Evolutionary conservation across 192 early-diverging fungal species (phyloP).

Genomic region (Umbelopsis isabellina): DNA sequence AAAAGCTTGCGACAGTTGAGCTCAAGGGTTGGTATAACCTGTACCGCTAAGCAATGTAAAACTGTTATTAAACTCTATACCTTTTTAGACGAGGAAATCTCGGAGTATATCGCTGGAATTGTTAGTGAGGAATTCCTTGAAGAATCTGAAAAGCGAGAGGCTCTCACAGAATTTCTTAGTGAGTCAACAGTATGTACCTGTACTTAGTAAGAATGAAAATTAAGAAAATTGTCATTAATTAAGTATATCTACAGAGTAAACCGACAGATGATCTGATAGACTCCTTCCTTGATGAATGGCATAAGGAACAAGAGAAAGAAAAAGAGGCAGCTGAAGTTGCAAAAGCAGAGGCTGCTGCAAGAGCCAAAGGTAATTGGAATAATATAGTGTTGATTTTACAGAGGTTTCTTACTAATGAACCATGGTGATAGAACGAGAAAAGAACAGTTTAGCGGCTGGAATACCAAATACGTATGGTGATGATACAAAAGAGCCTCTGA

Average conservation of each 20-base stretch:
- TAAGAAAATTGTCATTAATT: background rate
- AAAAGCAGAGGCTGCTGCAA: conserved; percentile 32
- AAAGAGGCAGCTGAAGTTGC: conserved; percentile 36
- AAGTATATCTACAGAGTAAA: conserved; percentile 35
- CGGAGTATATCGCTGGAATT: conserved; percentile 71
- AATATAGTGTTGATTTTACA: background rate
- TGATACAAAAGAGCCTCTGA: background rate
- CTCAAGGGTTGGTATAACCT: conserved; percentile 26
- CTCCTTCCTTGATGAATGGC: conserved; percentile 48
- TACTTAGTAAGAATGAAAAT: background rate
- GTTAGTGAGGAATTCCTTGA: conserved; percentile 64
- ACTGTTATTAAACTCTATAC: background rate
- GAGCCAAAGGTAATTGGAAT: conserved; percentile 19
- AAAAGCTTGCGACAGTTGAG: conserved; percentile 26
- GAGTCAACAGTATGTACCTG: conserved; percentile 53
- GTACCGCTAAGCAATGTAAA: background rate
- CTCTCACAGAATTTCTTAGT: conserved; percentile 67
- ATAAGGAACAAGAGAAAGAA: conserved; percentile 43
- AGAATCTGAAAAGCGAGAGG: conserved; percentile 67
- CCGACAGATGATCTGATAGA: conserved; percentile 47
- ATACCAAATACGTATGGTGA: background rate
- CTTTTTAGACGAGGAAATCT: conserved; percentile 34
- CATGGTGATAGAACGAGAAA: conserved; percentile 13
- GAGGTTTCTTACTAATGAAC: background rate
- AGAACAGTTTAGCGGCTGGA: conserved; percentile 13